Evolutionary conservation across 2,329 filamentous ascomycete genomes (phyloP).

Genomic region (Pseudogymnoascus sp.): DNA sequence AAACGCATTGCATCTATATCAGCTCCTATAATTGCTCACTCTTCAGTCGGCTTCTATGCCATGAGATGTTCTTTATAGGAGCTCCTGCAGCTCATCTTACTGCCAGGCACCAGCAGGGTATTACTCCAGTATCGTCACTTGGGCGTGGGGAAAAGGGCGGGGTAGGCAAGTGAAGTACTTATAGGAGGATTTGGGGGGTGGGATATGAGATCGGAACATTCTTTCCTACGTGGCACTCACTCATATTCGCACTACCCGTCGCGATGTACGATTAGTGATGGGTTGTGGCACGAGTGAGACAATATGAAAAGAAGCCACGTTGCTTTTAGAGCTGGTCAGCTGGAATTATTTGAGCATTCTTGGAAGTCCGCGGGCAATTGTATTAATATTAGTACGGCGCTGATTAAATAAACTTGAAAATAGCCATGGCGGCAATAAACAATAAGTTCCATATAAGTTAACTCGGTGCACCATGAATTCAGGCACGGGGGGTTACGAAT

Average conservation of each 20-base stretch:
- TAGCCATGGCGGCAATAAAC: not conserved
- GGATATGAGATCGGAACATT: not conserved
- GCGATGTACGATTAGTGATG: not conserved
- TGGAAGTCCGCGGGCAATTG: not conserved
- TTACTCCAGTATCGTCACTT: not conserved
- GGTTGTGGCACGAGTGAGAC: not conserved
- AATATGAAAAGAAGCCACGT: slow-evolving; percentile 7
- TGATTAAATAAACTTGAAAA: not conserved
- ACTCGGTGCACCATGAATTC: too few relatives aligned
- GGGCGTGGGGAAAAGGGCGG: not conserved
- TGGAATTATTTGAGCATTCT: slow-evolving; percentile 2
- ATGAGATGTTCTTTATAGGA: not conserved
- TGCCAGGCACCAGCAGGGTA: not conserved
- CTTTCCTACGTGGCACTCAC: slow-evolving; percentile 3
- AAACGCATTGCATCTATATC: not conserved
- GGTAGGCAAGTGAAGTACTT: not conserved
- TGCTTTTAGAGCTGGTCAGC: slow-evolving; percentile 3
- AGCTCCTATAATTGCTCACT: not conserved
- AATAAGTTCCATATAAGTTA: not conserved
- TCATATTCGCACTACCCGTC: not conserved
- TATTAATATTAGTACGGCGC: not conserved
- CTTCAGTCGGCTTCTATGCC: not conserved
- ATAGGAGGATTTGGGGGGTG: not conserved
- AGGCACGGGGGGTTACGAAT: too few relatives aligned
- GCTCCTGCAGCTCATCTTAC: not conserved